phyloP scores from a whole-genome alignment of 129 eudicot genomes.

The Daucus carota region DH1_v3.0 NC_030386.2:4245001-4245500 shows the following conservation, averaged over 20 bases:
- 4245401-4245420: conserved; percentile 37
- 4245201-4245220: conserved; percentile 26
- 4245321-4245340: conserved; percentile 39
- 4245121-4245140: too few relatives aligned
- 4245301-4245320: conserved; percentile 37
- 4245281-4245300: conserved; percentile 38
- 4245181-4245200: conserved; percentile 25
- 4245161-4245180: conserved; percentile 21
- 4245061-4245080: too few relatives aligned
- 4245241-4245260: conserved; percentile 42
- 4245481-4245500: conserved; percentile 40
- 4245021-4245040: too few relatives aligned
- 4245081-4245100: too few relatives aligned
- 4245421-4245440: conserved; percentile 41
- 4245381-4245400: conserved; percentile 40
- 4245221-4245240: conserved; percentile 32
- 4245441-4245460: conserved; percentile 34
- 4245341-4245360: conserved; percentile 38
- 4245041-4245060: too few relatives aligned
- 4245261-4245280: conserved; percentile 42
- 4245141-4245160: not conserved
- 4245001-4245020: too few relatives aligned
- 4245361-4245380: conserved; percentile 44
- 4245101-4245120: too few relatives aligned
- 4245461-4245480: conserved; percentile 42